Evolutionary conservation across 148 eudicot genomes (phyloP).

Genomic region (Chenopodium album): DNA sequence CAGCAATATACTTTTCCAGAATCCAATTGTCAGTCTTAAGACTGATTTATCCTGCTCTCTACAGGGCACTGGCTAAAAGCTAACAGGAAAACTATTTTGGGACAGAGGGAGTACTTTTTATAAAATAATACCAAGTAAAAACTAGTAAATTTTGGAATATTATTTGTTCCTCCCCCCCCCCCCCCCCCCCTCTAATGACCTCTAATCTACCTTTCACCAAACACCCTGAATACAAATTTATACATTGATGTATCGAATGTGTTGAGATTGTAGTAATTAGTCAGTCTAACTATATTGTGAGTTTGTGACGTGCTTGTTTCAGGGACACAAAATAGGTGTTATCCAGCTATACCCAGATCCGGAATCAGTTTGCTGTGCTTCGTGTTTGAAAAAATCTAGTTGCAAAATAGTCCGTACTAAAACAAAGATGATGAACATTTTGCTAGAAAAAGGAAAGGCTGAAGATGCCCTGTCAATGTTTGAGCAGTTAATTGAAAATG

Average conservation of each 20-base stretch:
- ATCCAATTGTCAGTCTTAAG: not conserved
- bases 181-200: not conserved
- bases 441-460: constrained; percentile 58
- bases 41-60: too few species aligned
- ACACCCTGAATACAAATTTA: not conserved
- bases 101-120: not conserved
- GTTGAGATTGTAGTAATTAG: not conserved
- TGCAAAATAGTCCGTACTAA: constrained; percentile 59
- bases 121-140: not conserved
- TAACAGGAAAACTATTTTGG: not conserved
- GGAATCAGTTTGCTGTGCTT: constrained; percentile 35
- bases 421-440: constrained; percentile 62
- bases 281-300: constrained; percentile 6
- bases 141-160: not conserved
- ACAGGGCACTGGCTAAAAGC: not conserved
- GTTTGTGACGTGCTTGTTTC: not conserved
- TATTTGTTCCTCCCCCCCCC: not conserved
- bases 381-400: constrained; percentile 42
- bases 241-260: not conserved
- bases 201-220: not conserved
- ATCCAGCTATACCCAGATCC: constrained; percentile 36
- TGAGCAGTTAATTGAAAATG: constrained; percentile 47
- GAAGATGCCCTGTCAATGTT: constrained; percentile 51
- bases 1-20: not conserved
- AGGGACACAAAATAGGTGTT: constrained; percentile 36